Evolutionary conservation across 2,329 filamentous ascomycete genomes (phyloP), one percentile per base, ranked within the genome.

Genomic region (Xylariales sp.): DNA sequence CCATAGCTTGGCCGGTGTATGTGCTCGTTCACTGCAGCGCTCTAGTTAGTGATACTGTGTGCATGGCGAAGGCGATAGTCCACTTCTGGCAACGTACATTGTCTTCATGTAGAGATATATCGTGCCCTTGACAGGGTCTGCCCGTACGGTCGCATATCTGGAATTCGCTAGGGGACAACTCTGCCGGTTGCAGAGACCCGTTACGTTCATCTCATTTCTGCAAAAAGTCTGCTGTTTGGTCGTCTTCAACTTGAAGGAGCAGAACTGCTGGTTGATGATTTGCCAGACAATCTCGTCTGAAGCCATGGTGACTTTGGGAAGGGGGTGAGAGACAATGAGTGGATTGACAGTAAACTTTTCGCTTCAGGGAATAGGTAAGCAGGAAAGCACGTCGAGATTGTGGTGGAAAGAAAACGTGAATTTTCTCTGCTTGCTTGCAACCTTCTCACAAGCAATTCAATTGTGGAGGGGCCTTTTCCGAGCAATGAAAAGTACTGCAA

Each of bases 251-350:
- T 96, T 96, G 74, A 90, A 97, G 36, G 85, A 83, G 70, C 93
- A 97, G 19, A 40, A 34, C 19, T 57, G 86, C 66, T 93, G 87
- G 66, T 95, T 94, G 51, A 96, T 95, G 41, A 96, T 87, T 62
- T 90, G 83, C 93, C 93, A 98, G 47, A 97, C 84, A 49, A 97
- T 94, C 66, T 97, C 91, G 72, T 97, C 91, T 46, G 88, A 94
- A 41, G 87, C 81, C 86, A 93, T 94, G 40, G 42, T 66, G 55
- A 27, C 7, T 7, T 30, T 15, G 28, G 28, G n/a, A n/a, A n/a
- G n/a, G n/a, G n/a, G n/a, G n/a, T n/a, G n/a, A n/a, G n/a, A n/a
- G n/a, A n/a, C n/a, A n/a, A n/a, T n/a, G n/a, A n/a, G n/a, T n/a
- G n/a, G n/a, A n/a, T n/a, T n/a, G n/a, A n/a, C n/a, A n/a, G n/a